A percentile compares a stretch with the other conserved stretches of the same genome.
phyloP scores from a whole-genome alignment of 2,329 filamentous ascomycete genomes.

The Monilinia fructigena region DNA sequence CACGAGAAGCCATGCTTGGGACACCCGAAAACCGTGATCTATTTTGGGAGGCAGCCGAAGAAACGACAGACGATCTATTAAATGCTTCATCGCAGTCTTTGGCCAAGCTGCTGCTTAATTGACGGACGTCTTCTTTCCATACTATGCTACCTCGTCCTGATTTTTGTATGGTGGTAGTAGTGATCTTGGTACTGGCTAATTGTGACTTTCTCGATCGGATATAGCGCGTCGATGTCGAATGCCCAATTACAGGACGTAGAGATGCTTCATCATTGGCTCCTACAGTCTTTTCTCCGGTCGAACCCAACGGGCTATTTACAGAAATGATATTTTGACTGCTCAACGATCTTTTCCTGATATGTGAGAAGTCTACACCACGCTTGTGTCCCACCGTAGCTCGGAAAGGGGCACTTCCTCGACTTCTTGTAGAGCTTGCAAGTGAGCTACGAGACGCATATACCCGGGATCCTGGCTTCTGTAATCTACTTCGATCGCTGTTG shows the following conservation, averaged over 20 bases:
- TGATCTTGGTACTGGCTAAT: constrained; percentile 19
- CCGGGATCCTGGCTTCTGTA: constrained; percentile 27
- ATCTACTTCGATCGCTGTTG: constrained; percentile 24
- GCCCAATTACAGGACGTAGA: constrained; percentile 24
- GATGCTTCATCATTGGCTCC: constrained; percentile 32
- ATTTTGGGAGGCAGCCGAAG: constrained; percentile 11
- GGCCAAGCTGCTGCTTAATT: constrained; percentile 81
- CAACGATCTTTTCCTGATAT: constrained; percentile 44
- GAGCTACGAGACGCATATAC: constrained; percentile 48
- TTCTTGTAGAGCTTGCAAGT: constrained; percentile 47
- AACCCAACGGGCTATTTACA: not conserved
- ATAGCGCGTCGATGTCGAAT: constrained; percentile 33
- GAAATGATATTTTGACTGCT: constrained; percentile 24
- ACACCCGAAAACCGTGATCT: constrained; percentile 16
- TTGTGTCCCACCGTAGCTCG: constrained; percentile 53
- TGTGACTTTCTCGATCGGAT: constrained; percentile 38
- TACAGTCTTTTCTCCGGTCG: constrained; percentile 27
- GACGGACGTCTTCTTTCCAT: constrained; percentile 75
- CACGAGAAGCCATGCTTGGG: constrained; percentile 16
- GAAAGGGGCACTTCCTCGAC: constrained; percentile 40
- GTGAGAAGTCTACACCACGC: constrained; percentile 62
- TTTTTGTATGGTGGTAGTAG: constrained; percentile 25
- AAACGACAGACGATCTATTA: constrained; percentile 59
- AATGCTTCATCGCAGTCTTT: constrained; percentile 93
- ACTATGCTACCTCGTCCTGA: constrained; percentile 29